Evolutionary conservation across 2,329 filamentous ascomycete species (phyloP).

Genomic region (Didymellaceae sp.): DNA sequence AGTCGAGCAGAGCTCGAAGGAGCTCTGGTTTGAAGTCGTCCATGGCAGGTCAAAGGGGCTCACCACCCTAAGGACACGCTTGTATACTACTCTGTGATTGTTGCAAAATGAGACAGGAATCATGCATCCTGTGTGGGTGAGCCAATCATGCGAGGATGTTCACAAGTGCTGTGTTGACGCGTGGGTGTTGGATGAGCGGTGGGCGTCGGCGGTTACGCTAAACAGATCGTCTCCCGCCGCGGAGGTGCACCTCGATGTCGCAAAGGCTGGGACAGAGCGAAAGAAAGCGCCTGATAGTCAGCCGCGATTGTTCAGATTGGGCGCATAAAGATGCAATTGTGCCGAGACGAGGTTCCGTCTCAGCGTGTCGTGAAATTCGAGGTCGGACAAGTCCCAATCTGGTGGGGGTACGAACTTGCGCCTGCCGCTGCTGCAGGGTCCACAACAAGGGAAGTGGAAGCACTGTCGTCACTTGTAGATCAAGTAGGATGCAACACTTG

Average conservation of each 20-base stretch:
- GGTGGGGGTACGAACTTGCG: slow-evolving; percentile 5
- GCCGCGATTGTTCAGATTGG: not conserved
- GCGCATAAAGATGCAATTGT: slow-evolving; percentile 11
- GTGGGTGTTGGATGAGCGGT: slow-evolving; percentile 29
- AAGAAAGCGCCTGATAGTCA: not conserved
- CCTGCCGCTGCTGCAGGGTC: slow-evolving; percentile 19
- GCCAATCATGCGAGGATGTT: slow-evolving; percentile 22
- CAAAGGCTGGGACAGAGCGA: slow-evolving; percentile 6
- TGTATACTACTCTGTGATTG: slow-evolving; percentile 21
- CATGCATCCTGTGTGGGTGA: slow-evolving; percentile 42
- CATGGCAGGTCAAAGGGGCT: slow-evolving; percentile 34
- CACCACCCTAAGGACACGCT: slow-evolving; percentile 24
- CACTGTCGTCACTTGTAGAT: not conserved
- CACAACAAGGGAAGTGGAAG: not conserved
- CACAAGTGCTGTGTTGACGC: slow-evolving; percentile 24
- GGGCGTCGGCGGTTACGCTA: slow-evolving; percentile 23
- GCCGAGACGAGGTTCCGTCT: slow-evolving; percentile 6
- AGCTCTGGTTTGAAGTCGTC: slow-evolving; percentile 51
- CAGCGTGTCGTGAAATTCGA: slow-evolving; percentile 1
- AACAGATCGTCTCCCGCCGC: slow-evolving; percentile 20
- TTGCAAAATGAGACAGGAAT: slow-evolving; percentile 19
- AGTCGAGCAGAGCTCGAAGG: slow-evolving; percentile 48
- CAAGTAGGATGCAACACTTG: too few species aligned
- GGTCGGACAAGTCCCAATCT: slow-evolving; percentile 3
- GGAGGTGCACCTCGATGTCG: slow-evolving; percentile 17